Evolutionary conservation across 2,329 filamentous ascomycete genomes (phyloP).

Genomic region (Madurella mycetomatis): DNA sequence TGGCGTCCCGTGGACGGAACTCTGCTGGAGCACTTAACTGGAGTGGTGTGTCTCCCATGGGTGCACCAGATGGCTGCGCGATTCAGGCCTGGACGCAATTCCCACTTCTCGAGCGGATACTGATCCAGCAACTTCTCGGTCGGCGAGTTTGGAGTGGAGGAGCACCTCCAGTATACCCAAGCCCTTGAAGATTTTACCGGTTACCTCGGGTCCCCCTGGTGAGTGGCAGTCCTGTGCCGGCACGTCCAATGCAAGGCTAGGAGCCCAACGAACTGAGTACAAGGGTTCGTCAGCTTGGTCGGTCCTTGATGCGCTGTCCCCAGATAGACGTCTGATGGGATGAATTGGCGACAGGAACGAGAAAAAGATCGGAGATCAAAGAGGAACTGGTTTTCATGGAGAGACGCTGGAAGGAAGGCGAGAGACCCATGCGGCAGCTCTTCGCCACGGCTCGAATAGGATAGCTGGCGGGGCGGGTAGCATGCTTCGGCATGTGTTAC

Average conservation of each 20-base stretch:
- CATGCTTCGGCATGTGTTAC: neutral
- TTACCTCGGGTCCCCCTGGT: no score
- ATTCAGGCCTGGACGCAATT: neutral
- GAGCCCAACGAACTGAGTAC: no score
- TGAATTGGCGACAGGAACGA: no score
- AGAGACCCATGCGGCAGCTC: neutral
- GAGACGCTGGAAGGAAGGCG: no score
- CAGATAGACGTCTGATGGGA: no score
- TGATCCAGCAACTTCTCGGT: neutral
- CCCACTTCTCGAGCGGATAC: neutral
- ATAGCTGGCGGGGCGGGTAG: neutral
- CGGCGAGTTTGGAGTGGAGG: neutral
- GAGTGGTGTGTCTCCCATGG: constrained; percentile 26
- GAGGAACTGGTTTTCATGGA: no score
- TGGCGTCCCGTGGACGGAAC: constrained; percentile 25
- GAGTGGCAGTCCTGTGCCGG: no score
- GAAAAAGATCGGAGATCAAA: no score
- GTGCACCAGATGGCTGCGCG: neutral
- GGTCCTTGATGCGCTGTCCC: no score
- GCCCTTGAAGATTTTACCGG: no score
- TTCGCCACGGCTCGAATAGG: neutral
- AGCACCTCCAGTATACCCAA: neutral
- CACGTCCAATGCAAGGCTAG: no score
- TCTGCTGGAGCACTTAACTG: constrained; percentile 29
- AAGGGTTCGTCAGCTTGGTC: no score